Conservation (phyloP, 1,139 yeast species). For the Blastobotrys malaysiensis region DNA sequence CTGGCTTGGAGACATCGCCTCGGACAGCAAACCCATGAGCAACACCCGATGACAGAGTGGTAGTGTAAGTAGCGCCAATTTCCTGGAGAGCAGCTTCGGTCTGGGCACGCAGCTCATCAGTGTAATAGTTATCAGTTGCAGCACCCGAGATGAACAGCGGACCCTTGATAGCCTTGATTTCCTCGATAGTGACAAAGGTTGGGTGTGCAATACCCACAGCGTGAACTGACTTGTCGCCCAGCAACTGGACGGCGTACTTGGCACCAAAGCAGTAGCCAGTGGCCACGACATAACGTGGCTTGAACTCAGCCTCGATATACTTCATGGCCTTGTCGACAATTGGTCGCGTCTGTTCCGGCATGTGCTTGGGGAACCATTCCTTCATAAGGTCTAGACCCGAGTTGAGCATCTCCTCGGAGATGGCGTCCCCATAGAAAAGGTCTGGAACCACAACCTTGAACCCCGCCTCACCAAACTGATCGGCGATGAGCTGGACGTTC, state of each 20-base stretch:
- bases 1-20: slow-evolving; percentile 59
- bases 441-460: slow-evolving; percentile 72
- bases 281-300: slow-evolving; percentile 51
- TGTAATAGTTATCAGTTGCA: slow-evolving; percentile 57
- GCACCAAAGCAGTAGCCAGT: slow-evolving; percentile 89
- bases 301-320: slow-evolving; percentile 39
- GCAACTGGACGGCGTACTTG: slow-evolving; percentile 52
- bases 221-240: slow-evolving; percentile 41
- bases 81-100: slow-evolving; percentile 55
- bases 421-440: slow-evolving; percentile 53
- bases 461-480: slow-evolving; percentile 58
- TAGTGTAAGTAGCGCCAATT: slow-evolving; percentile 47
- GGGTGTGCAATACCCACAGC: slow-evolving; percentile 81
- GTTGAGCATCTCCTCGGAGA: slow-evolving; percentile 26
- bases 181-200: slow-evolving; percentile 59
- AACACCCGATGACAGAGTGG: slow-evolving; percentile 57
- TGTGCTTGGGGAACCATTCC: slow-evolving; percentile 54
- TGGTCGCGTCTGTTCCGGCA: slow-evolving; percentile 41
- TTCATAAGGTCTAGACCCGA: slow-evolving; percentile 32
- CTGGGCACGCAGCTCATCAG: slow-evolving; percentile 54
- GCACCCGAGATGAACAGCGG: slow-evolving; percentile 73
- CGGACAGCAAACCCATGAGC: slow-evolving; percentile 72
- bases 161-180: slow-evolving; percentile 49
- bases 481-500: slow-evolving; percentile 64
- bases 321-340: slow-evolving; percentile 43